Evolutionary conservation across 164 flowering plant species (phyloP).

Genomic region (Vitis rupestris): DNA sequence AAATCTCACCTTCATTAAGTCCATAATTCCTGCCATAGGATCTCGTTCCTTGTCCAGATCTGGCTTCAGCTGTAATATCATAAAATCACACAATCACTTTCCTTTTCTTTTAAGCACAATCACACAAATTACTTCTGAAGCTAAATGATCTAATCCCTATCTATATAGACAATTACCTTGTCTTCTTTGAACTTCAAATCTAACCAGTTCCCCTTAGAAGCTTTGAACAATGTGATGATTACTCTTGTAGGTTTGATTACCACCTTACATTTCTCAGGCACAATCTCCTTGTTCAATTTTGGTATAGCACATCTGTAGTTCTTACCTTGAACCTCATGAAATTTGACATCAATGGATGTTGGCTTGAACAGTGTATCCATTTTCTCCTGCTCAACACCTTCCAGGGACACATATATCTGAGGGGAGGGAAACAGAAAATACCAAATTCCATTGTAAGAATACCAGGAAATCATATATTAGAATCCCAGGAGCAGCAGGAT

Average conservation of each 20-base stretch:
- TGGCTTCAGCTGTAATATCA: constrained; percentile 66
- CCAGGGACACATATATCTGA: constrained; percentile 67
- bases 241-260: constrained; percentile 77
- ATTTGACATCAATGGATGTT: constrained; percentile 68
- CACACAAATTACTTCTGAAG: no score
- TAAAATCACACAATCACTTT: background rate
- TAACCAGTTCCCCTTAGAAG: constrained; percentile 84
- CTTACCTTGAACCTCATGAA: constrained; percentile 87
- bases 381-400: constrained; percentile 87
- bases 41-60: constrained; percentile 63
- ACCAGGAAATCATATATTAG: background rate
- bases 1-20: constrained; percentile 72
- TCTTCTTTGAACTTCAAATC: constrained; percentile 91
- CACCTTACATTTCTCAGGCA: constrained; percentile 79
- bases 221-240: constrained; percentile 66
- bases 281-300: constrained; percentile 71
- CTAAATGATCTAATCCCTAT: background rate
- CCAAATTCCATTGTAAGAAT: background rate
- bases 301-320: constrained; percentile 77
- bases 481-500: background rate
- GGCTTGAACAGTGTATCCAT: constrained; percentile 67
- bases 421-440: background rate
- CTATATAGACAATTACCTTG: constrained; percentile 48
- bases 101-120: no score
- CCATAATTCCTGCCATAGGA: constrained; percentile 99